A percentile compares a stretch with the other conserved stretches of the same genome.
These are phyloP conservation scores for Verbascum thapsus DNA, from an alignment of 257 asterid species.

Conservation along the genomic window DNA sequence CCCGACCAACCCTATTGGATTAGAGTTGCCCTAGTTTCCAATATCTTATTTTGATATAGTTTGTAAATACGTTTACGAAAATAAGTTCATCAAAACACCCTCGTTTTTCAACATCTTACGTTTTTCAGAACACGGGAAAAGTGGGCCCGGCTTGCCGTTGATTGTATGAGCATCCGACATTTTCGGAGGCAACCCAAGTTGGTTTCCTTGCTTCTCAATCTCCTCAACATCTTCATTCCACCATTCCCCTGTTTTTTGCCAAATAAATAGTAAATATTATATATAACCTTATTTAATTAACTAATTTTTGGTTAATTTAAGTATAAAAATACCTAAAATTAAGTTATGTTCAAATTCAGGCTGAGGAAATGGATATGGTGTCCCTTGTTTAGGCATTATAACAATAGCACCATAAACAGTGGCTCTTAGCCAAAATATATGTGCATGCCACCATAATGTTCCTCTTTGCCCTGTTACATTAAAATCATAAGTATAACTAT, in stretches of 20 bases:
- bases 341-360: constrained; percentile 46
- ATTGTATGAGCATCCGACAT: constrained; percentile 60
- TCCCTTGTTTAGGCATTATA: constrained; percentile 46
- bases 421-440: constrained; percentile 62
- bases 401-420: constrained; percentile 66
- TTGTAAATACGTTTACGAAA: too few relatives aligned
- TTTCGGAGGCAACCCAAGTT: constrained; percentile 53
- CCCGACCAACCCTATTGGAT: too few relatives aligned
- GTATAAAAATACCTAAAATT: constrained; percentile 41
- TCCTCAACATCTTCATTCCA: constrained; percentile 64
- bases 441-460: constrained; percentile 66
- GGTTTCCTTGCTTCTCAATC: constrained; percentile 51
- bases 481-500: constrained; percentile 46
- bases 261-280: not conserved
- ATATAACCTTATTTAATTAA: not conserved
- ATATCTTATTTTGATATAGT: too few relatives aligned
- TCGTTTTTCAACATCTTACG: constrained; percentile 27
- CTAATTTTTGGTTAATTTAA: not conserved
- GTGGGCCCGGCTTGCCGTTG: constrained; percentile 69
- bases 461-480: constrained; percentile 59
- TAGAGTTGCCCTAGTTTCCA: too few relatives aligned
- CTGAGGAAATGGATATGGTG: constrained; percentile 54
- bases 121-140: constrained; percentile 64
- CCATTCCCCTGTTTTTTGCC: constrained; percentile 71
- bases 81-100: too few relatives aligned